Base-by-base conservation (phyloP, 2,329 filamentous ascomycete species). In the Beauveria sp. region DNA sequence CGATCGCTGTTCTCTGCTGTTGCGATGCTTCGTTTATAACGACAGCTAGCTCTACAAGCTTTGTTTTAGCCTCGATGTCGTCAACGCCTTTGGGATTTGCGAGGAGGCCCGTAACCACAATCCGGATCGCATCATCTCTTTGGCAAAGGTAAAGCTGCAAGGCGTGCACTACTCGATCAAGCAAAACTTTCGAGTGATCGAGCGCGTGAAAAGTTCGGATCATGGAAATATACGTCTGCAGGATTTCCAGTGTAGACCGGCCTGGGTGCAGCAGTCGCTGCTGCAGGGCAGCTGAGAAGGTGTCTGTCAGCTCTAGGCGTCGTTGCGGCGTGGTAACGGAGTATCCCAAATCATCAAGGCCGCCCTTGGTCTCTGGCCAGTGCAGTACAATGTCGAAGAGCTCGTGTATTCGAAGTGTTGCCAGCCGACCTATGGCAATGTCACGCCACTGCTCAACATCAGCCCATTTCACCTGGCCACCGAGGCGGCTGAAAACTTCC, bases 301-400 rank as follows among this genome's bases (percentile, higher is more conserved):
- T 81, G 48, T 85, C 82, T 1, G 88, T 91, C 10, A 95, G 79
- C 66, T 89, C 81, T 22, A 88, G 77, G 57, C 91, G 87, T 40
- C 86, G 83, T 61, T 86, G 83, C 3, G 88, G 81, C 1, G 87
- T 87, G 12, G 85, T 88, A 34, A 91, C 83, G 51, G 88, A 86
- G 60, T 87, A 83, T 64, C 88, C 82, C 65, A 93, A 82, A 69
- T 95, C 91, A 34, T 90, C 83, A 3, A 95, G 80, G 1, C 88
- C 91, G 2, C 87, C 87, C 60, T 82, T 80, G 66, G 88, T 91
- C 42, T 81, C 74, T 4, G 90, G 88, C 90, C 90, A 95, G 62
- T 83, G 80, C 62, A 89, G 80, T 51, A 92, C 86, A 69, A 93
- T 92, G 69, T 93, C 88, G 68, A 92, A 93, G 10, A 95, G 77